Percentiles rank a stretch among this genome's conserved stretches.
Evolutionary conservation across 768 basidiomycete species (phyloP).

Genomic region (Panaeolus cyanescens): DNA sequence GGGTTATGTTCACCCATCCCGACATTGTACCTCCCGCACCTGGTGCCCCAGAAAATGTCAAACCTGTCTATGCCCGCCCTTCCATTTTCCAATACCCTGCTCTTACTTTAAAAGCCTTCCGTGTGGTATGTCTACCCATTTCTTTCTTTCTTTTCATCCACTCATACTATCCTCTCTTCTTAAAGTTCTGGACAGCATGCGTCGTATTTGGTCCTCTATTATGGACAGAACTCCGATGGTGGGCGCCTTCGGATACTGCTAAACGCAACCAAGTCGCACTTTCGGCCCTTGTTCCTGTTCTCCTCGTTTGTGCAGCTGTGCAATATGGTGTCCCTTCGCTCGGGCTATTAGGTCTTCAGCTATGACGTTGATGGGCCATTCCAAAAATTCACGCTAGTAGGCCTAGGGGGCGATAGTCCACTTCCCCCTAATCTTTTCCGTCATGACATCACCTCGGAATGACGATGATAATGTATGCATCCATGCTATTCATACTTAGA

Average conservation of each 20-base stretch:
- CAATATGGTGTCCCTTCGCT: constrained; percentile 13
- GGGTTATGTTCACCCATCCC: constrained; percentile 76
- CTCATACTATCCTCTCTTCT: constrained; percentile 4
- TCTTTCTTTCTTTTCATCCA: constrained; percentile 2
- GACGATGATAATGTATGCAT: too few species aligned
- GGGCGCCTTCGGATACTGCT: constrained; percentile 39
- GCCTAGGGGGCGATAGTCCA: too few species aligned
- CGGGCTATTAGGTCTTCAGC: constrained; percentile 5
- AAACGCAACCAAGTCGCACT: constrained; percentile 19
- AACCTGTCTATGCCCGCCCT: constrained; percentile 42
- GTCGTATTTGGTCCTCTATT: constrained; percentile 87
- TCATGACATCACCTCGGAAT: too few species aligned
- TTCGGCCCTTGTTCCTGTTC: constrained; percentile 18
- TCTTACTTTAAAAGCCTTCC: constrained; percentile 59
- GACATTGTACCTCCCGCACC: constrained; percentile 21
- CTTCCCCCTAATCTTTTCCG: too few species aligned
- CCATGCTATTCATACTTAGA: too few species aligned
- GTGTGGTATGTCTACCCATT: constrained; percentile 62
- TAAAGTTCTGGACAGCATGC: constrained; percentile 87
- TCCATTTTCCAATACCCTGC: constrained; percentile 67
- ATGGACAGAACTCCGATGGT: constrained; percentile 86
- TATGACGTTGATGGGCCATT: not conserved
- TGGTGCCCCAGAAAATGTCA: constrained; percentile 23
- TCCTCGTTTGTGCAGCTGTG: constrained; percentile 14
- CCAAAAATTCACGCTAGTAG: not conserved